phyloP scores from a whole-genome alignment of 768 basidiomycete species.

The Xerocomus spinulosus region DNA sequence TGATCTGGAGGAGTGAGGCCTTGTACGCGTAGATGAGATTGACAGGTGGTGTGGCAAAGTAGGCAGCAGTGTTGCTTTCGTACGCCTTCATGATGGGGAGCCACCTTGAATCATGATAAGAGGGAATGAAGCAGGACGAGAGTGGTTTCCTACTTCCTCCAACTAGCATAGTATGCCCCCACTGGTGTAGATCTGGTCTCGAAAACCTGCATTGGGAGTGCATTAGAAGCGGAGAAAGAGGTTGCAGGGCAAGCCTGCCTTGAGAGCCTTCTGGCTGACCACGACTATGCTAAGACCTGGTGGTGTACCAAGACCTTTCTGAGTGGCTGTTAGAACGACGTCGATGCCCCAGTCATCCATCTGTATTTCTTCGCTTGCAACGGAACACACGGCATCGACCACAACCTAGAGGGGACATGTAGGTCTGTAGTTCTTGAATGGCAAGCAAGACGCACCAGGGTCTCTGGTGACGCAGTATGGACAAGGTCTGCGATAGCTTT shows the following conservation, averaged over 20 bases:
- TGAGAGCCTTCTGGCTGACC: conserved; percentile 75
- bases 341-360: conserved; percentile 95
- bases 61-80: conserved; percentile 73
- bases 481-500: conserved; percentile 72
- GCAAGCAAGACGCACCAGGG: conserved; percentile 49
- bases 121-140: background rate
- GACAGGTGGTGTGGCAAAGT: conserved; percentile 95
- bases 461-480: conserved; percentile 73
- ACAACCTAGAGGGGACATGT: conserved; percentile 46
- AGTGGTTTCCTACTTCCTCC: conserved; percentile 62
- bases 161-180: conserved; percentile 81
- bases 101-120: conserved; percentile 48
- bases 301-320: conserved; percentile 91
- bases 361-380: conserved; percentile 91
- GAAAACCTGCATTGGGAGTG: background rate
- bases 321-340: conserved; percentile 78
- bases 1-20: conserved; percentile 73
- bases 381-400: conserved; percentile 93
- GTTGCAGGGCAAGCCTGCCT: conserved; percentile 32
- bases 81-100: conserved; percentile 93
- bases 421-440: background rate
- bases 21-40: conserved; percentile 92
- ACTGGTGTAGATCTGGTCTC: conserved; percentile 43
- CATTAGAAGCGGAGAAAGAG: background rate
- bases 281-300: conserved; percentile 88